Conservation (phyloP, 2,329 filamentous ascomycete species). For the Botrytis tulipae region DNA sequence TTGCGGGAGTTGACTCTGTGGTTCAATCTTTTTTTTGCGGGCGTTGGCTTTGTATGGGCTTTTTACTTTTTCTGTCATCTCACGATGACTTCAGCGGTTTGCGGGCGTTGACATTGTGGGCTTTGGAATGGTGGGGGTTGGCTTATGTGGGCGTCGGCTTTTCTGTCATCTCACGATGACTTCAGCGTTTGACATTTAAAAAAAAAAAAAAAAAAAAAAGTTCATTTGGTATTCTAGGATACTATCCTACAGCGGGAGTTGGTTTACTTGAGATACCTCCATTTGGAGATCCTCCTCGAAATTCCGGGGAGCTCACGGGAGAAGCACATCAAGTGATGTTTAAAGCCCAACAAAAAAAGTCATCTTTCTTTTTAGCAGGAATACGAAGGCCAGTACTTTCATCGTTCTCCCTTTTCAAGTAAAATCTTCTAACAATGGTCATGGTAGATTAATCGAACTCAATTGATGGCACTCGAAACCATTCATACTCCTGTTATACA, state of each 20-base stretch:
- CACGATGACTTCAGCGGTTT: background rate
- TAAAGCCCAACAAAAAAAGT: background rate
- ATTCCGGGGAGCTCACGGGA: background rate
- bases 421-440: fast-evolving
- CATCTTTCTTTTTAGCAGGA: background rate
- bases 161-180: background rate
- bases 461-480: background rate
- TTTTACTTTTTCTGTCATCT: background rate
- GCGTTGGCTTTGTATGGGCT: background rate
- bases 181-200: background rate
- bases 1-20: background rate
- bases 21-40: background rate
- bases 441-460: background rate
- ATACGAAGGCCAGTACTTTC: background rate
- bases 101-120: background rate
- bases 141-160: background rate
- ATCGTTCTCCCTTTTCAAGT: background rate
- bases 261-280: background rate
- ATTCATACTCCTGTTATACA: fast-evolving
- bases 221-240: background rate
- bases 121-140: too few relatives aligned
- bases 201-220: background rate
- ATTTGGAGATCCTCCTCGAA: background rate
- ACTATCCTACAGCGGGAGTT: background rate
- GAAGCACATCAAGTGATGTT: background rate